phyloP scores from a whole-genome alignment of 2,329 filamentous ascomycete genomes.

The Cladosporium sp. region DNA sequence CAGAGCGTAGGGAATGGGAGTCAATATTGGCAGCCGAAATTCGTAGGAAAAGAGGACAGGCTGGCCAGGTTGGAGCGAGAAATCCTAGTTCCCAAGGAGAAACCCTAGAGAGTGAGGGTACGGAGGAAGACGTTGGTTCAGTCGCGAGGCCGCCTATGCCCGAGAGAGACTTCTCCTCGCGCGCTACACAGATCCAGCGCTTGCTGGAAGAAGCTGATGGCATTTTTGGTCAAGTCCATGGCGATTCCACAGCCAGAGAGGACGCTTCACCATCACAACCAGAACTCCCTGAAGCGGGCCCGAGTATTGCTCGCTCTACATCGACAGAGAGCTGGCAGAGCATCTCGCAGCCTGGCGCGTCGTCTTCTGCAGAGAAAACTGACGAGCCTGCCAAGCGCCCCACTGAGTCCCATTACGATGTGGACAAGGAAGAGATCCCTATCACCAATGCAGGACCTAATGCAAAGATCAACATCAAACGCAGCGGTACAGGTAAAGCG shows the following conservation, averaged over 20 bases:
- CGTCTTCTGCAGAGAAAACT: background rate
- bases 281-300: background rate
- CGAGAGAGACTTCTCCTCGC: conserved; percentile 45
- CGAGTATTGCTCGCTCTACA: background rate
- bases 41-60: background rate
- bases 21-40: conserved; percentile 26
- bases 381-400: background rate
- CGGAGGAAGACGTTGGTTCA: background rate
- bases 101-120: background rate
- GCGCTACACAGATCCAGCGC: conserved; percentile 50
- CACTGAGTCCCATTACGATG: background rate
- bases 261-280: background rate
- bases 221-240: conserved; percentile 13
- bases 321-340: conserved; percentile 9
- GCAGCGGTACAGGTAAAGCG: conserved; percentile 29
- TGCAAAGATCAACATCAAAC: conserved; percentile 37
- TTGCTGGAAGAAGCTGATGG: conserved; percentile 45
- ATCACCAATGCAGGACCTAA: conserved; percentile 39
- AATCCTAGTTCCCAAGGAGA: background rate
- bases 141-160: conserved; percentile 39
- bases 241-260: background rate
- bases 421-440: conserved; percentile 30
- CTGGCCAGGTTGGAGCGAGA: background rate
- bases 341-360: background rate
- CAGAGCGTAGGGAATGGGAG: conserved; percentile 31